Conservation (phyloP, 1,284 basidiomycete species). For the Trametes hirsuta region DNA sequence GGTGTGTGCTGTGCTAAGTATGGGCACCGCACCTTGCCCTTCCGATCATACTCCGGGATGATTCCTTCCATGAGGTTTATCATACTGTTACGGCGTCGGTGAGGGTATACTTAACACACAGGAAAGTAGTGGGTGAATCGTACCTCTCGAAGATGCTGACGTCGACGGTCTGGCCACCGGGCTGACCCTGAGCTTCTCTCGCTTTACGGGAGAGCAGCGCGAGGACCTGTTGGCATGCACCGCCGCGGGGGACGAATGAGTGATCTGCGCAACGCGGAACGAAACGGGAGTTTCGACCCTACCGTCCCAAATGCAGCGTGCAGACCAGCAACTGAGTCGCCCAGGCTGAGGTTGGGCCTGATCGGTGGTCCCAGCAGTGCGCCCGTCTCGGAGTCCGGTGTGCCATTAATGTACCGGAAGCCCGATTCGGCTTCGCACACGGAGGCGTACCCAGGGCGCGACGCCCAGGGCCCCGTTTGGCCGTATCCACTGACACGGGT, state of each 20-base stretch:
- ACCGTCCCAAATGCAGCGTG: constrained; percentile 77
- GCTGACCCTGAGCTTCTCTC: constrained; percentile 39
- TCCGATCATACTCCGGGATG: constrained; percentile 75
- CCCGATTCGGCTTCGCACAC: constrained; percentile 77
- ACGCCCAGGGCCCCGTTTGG: constrained; percentile 72
- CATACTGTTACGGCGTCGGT: constrained; percentile 48
- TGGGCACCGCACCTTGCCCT: constrained; percentile 50
- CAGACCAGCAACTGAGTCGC: constrained; percentile 70
- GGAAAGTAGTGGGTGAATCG: neutral
- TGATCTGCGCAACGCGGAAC: no score
- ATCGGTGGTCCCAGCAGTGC: constrained; percentile 62
- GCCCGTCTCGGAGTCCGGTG: constrained; percentile 55
- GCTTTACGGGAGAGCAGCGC: constrained; percentile 65
- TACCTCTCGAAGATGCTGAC: constrained; percentile 76
- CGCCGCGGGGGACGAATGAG: neutral
- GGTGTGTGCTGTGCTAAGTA: no score
- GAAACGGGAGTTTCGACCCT: constrained; percentile 19
- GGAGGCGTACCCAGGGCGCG: constrained; percentile 69
- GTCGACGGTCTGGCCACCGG: constrained; percentile 63
- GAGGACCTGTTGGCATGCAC: constrained; percentile 51
- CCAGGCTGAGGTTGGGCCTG: constrained; percentile 70
- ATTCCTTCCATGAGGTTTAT: constrained; percentile 77
- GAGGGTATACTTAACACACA: neutral
- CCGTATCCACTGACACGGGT: constrained; percentile 76
- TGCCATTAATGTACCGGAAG: constrained; percentile 72